phyloP scores from a whole-genome alignment of 179 eudicot species.

The Spinacia oleracea region DNA sequence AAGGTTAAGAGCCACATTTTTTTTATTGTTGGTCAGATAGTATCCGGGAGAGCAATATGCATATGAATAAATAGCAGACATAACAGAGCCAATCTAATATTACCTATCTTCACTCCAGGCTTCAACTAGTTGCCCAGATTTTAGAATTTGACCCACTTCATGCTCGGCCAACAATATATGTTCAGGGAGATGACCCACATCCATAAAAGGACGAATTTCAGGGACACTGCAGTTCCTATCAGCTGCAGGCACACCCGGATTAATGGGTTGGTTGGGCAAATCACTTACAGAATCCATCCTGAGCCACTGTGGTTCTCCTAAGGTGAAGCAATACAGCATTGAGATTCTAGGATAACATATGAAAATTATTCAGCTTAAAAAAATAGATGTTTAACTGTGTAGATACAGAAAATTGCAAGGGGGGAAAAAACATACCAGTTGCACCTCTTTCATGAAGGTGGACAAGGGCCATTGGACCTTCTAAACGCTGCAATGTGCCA shows the following conservation, averaged over 20 bases:
- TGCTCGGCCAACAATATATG: slow-evolving; percentile 22
- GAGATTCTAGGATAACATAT: slow-evolving; percentile 10
- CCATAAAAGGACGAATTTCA: slow-evolving; percentile 37
- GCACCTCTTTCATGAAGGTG: slow-evolving; percentile 21
- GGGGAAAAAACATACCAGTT: slow-evolving; percentile 22
- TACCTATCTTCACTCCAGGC: slow-evolving; percentile 41
- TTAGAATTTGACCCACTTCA: slow-evolving; percentile 27
- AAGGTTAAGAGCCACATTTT: not conserved
- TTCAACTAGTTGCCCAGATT: slow-evolving; percentile 36
- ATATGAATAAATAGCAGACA: not conserved
- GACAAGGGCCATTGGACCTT: slow-evolving; percentile 38
- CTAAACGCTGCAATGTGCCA: slow-evolving; percentile 33
- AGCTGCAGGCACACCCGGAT: not conserved
- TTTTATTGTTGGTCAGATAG: not conserved
- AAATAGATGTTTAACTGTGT: not conserved
- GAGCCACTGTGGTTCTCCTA: slow-evolving; percentile 38
- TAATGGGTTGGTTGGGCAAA: not conserved
- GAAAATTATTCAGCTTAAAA: slow-evolving; percentile 1
- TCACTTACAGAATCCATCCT: slow-evolving; percentile 26
- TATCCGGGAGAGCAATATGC: not conserved
- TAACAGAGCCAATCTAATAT: not conserved
- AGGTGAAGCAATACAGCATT: not conserved
- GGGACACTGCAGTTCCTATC: slow-evolving; percentile 27
- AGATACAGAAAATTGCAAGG: not conserved
- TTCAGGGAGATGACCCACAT: slow-evolving; percentile 33